Conservation (phyloP, 2,329 filamentous ascomycete genomes). For the Fusarium zealandicum region DNA sequence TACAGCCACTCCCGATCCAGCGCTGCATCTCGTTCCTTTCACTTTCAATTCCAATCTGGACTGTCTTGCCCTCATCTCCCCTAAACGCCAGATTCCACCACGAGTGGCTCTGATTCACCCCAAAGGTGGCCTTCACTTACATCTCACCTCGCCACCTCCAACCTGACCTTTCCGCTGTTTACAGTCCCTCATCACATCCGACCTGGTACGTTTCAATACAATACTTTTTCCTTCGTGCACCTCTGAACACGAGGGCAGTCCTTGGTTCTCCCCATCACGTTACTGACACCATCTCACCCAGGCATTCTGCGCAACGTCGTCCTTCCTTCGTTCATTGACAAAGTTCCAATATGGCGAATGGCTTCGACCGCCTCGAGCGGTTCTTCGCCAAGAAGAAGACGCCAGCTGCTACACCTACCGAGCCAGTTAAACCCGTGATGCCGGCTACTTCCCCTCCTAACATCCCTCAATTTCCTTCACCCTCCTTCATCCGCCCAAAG, state of each 20-base stretch:
- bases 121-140: conserved; percentile 16
- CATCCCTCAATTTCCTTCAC: conserved; percentile 55
- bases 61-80: conserved; percentile 23
- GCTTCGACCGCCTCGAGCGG: conserved; percentile 59
- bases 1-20: conserved; percentile 32
- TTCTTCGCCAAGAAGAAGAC: conserved; percentile 58
- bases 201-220: conserved; percentile 30
- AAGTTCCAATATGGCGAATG: conserved; percentile 53
- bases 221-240: conserved; percentile 17
- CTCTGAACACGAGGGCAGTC: conserved; percentile 10
- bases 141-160: conserved; percentile 13
- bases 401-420: conserved; percentile 33
- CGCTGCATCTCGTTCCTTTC: conserved; percentile 17
- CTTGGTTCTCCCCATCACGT: conserved; percentile 13
- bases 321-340: conserved; percentile 30
- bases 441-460: conserved; percentile 31
- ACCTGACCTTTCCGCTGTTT: conserved; percentile 8
- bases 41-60: conserved; percentile 17
- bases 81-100: conserved; percentile 22
- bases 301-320: conserved; percentile 36
- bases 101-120: conserved; percentile 34
- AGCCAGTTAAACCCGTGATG: conserved; percentile 35
- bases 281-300: conserved; percentile 36
- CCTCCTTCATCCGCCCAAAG: conserved; percentile 64
- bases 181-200: conserved; percentile 6